These are phyloP conservation scores for Westerdykella aurantiaca DNA, from an alignment of 2,329 filamentous ascomycete genomes.

Conservation along the genomic window DNA sequence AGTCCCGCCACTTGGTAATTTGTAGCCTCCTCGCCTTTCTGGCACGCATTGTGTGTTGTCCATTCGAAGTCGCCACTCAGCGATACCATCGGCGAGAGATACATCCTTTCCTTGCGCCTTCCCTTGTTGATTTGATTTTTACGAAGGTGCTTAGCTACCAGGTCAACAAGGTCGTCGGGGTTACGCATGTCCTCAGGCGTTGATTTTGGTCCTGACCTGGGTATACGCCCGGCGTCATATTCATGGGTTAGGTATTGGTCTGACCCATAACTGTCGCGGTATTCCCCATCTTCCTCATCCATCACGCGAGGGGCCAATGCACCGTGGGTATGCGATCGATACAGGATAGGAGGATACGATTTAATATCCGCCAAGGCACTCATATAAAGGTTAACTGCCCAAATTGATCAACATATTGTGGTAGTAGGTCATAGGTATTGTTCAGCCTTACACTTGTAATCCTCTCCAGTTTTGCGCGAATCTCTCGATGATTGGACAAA, in stretches of 20 bases:
- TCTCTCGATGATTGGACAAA: too few relatives aligned
- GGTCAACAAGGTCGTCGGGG: neutral
- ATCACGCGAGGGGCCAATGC: neutral
- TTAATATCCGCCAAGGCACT: neutral
- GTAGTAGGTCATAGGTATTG: too few relatives aligned
- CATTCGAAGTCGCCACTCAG: neutral
- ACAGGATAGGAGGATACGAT: neutral
- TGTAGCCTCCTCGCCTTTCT: neutral
- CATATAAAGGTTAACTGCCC: too few relatives aligned
- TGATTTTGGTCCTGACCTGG: neutral
- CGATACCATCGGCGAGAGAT: neutral
- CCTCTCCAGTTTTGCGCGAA: too few relatives aligned
- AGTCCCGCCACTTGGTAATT: neutral
- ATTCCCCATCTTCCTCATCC: neutral
- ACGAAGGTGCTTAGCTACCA: neutral
- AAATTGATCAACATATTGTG: too few relatives aligned
- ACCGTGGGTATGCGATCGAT: neutral
- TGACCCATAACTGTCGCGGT: neutral
- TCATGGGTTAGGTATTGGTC: neutral
- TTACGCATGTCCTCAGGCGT: neutral
- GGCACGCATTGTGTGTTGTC: neutral
- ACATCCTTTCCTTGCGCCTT: neutral
- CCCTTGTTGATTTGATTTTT: neutral
- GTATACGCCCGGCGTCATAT: neutral
- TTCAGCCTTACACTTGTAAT: too few relatives aligned